These are phyloP conservation scores for Sclerotinia minor DNA, from an alignment of 2,329 filamentous ascomycete genomes.

Conservation along the genomic window DNA sequence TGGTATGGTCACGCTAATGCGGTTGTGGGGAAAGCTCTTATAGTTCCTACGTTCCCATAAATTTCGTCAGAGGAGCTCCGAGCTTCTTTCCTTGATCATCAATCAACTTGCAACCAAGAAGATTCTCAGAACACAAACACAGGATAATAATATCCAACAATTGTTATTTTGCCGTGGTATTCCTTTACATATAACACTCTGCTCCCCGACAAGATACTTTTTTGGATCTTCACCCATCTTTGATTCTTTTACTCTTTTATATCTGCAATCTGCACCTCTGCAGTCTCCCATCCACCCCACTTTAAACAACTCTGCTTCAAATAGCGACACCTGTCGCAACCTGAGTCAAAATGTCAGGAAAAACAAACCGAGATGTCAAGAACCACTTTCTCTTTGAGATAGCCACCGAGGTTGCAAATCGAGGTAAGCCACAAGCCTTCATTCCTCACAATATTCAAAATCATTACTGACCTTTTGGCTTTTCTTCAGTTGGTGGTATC, in stretches of 20 bases:
- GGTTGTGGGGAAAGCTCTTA: slow-evolving; percentile 16
- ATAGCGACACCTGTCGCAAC: slow-evolving; percentile 18
- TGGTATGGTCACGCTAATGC: slow-evolving; percentile 9
- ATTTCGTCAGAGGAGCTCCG: slow-evolving; percentile 20
- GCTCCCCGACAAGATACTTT: not conserved
- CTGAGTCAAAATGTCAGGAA: slow-evolving; percentile 29
- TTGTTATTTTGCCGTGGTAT: not conserved
- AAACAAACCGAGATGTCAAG: slow-evolving; percentile 66
- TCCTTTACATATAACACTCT: not conserved
- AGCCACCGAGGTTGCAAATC: slow-evolving; percentile 94
- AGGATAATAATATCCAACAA: not conserved
- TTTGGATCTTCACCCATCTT: slow-evolving; percentile 6
- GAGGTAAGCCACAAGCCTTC: slow-evolving; percentile 59
- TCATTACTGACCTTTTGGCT: not conserved
- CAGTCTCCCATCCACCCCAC: slow-evolving; percentile 6
- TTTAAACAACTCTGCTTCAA: not conserved
- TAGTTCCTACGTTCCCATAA: slow-evolving; percentile 19
- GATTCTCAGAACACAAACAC: not conserved
- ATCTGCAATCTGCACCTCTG: slow-evolving; percentile 7
- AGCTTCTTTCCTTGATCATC: slow-evolving; percentile 21
- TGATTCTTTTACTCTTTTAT: not conserved
- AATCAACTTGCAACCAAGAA: slow-evolving; percentile 6
- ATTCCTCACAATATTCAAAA: slow-evolving; percentile 23
- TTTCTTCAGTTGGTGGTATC: slow-evolving; percentile 79
- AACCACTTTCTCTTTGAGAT: slow-evolving; percentile 97